These are phyloP conservation scores for Entomortierella chlamydospora DNA, from an alignment of 192 early-diverging fungal species.

Conservation along the genomic window DNA sequence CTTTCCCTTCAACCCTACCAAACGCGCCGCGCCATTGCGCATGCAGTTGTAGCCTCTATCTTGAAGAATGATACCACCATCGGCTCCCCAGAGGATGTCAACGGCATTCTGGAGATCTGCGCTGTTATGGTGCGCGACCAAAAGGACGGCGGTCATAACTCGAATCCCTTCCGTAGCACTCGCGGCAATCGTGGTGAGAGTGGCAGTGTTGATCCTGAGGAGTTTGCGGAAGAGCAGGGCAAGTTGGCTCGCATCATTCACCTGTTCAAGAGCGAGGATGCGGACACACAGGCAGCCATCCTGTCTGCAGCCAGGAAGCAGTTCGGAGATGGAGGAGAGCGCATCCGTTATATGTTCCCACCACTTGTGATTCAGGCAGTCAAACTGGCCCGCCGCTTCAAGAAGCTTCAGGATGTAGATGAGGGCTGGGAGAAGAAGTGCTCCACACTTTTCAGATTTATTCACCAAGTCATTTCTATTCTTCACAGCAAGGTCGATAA, in stretches of 20 bases:
- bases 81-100: conserved; percentile 76
- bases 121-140: conserved; percentile 86
- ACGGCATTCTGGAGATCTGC: conserved; percentile 83
- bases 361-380: conserved; percentile 81
- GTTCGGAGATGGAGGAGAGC: conserved; percentile 90
- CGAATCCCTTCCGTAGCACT: conserved; percentile 53
- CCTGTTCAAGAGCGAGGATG: conserved; percentile 75
- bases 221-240: conserved; percentile 92
- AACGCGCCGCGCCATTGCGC: conserved; percentile 86
- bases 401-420: conserved; percentile 60
- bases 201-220: conserved; percentile 80
- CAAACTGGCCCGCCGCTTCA: conserved; percentile 71
- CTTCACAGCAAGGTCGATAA: conserved; percentile 75
- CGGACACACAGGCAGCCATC: conserved; percentile 84
- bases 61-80: conserved; percentile 78
- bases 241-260: conserved; percentile 86
- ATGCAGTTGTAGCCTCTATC: conserved; percentile 76
- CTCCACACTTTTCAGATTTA: conserved; percentile 84
- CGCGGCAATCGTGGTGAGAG: conserved; percentile 46
- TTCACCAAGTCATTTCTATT: conserved; percentile 85
- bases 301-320: conserved; percentile 86
- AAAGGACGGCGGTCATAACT: conserved; percentile 70
- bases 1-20: conserved; percentile 85
- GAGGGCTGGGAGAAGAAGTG: conserved; percentile 78
- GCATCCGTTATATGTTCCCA: conserved; percentile 93